phyloP scores from a whole-genome alignment of 208 protist species.

The Porcisia deanei region DNA sequence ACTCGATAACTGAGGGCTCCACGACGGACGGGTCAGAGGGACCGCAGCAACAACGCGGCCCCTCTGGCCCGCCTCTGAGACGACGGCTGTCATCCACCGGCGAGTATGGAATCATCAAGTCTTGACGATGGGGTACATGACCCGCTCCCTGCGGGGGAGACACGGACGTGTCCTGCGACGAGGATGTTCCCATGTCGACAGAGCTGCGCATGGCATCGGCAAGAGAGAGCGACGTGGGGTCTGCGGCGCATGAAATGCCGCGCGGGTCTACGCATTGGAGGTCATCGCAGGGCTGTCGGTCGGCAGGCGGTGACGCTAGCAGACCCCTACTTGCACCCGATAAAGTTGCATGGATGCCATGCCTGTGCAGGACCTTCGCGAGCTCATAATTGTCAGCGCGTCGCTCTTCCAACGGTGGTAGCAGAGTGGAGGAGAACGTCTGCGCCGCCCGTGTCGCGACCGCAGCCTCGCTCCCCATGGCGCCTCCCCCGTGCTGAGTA shows the following conservation, averaged over 20 bases:
- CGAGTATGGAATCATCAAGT: background rate
- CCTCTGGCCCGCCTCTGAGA: background rate
- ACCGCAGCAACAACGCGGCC: background rate
- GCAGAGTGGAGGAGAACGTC: conserved; percentile 19
- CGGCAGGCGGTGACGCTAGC: conserved; percentile 6
- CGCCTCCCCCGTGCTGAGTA: background rate
- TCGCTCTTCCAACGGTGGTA: conserved; percentile 8
- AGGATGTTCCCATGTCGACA: background rate
- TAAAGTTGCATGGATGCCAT: background rate
- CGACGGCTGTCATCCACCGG: background rate
- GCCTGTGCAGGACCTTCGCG: conserved; percentile 5
- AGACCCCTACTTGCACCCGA: background rate
- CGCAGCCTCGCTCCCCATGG: background rate
- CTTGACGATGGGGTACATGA: background rate
- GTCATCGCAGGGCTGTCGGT: background rate
- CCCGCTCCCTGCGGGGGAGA: background rate
- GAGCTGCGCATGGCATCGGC: background rate
- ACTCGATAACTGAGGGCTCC: background rate
- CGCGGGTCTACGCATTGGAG: background rate
- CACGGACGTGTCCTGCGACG: background rate
- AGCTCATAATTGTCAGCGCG: conserved; percentile 15
- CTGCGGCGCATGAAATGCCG: background rate
- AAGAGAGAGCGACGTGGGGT: background rate
- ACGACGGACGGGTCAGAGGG: background rate
- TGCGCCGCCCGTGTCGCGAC: background rate